phyloP scores from a whole-genome alignment of 2,329 filamentous ascomycete genomes.

The Claviceps sp. region DNA sequence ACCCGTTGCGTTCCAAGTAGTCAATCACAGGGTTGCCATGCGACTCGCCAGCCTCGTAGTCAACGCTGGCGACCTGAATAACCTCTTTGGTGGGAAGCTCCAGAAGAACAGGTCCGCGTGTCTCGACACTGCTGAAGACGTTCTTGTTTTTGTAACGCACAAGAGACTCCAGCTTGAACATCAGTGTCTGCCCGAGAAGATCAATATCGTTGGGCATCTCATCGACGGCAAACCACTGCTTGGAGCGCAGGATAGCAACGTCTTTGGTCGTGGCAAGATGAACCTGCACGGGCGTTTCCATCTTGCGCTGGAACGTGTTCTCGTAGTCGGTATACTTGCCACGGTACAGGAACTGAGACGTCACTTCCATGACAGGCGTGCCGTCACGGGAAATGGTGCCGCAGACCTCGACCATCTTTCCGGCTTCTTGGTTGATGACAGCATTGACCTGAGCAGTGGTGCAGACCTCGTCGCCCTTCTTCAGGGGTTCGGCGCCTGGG shows the following conservation, averaged over 20 bases:
- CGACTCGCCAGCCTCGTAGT: conserved; percentile 83
- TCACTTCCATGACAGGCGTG: conserved; percentile 90
- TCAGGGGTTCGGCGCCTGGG: conserved; percentile 82
- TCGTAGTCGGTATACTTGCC: conserved; percentile 86
- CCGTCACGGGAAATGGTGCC: conserved; percentile 83
- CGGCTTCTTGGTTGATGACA: conserved; percentile 93
- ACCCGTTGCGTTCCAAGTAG: conserved; percentile 83
- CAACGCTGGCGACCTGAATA: conserved; percentile 92
- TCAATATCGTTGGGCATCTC: conserved; percentile 57
- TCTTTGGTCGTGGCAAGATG: conserved; percentile 81
- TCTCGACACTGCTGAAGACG: conserved; percentile 84
- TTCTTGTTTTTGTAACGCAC: conserved; percentile 91
- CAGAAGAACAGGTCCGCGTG: conserved; percentile 79
- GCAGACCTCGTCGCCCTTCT: conserved; percentile 86
- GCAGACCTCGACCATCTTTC: conserved; percentile 99
- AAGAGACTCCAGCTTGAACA: conserved; percentile 87
- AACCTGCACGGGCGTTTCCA: conserved; percentile 87
- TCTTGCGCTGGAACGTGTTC: conserved; percentile 98
- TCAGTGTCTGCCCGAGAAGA: conserved; percentile 82
- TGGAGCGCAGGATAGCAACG: conserved; percentile 83
- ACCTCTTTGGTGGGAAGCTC: conserved; percentile 95
- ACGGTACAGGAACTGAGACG: conserved; percentile 94
- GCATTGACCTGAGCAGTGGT: conserved; percentile 95
- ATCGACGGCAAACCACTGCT: conserved; percentile 94
- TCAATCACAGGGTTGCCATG: conserved; percentile 95